Evolutionary conservation across 202 grass and related monocot genomes (phyloP), one percentile per base, ranked within the genome.

Genomic region (Miscanthus sacchariflorus): DNA sequence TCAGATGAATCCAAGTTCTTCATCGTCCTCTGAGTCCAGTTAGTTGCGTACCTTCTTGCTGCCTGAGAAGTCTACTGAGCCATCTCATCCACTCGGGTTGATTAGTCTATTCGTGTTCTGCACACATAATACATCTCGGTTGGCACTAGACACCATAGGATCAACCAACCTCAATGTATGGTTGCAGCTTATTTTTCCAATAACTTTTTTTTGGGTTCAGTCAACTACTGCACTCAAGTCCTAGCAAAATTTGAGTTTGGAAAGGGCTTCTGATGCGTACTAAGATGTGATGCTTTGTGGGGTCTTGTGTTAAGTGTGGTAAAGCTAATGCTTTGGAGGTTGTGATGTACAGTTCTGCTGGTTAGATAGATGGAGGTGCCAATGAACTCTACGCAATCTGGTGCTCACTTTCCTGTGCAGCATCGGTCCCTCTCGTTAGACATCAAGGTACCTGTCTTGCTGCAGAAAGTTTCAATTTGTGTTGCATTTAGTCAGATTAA

Each of bases 391-490:
- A 52, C 15, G 17, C 77, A 67, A 15, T 33, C 87, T 0, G 71
- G 74, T 21, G 49, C 50, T 64, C 71, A 27, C 24, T 96, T 93
- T 65, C 92, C 92, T 21, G 90, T 94, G 70, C 69, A 76, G 35
- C 90, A 94, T 70, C 92, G 76, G 38, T 90, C 92, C 49, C 24
- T 93, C 68, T 88, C 90, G 1, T 72, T 94, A 81, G 78, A 94
- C 25, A 91, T 97, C 89, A 97, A 94, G 90, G 95, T 96, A 12
- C 39, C 43, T 71, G 10, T 50, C 76, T 67, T 63, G 14, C 82
- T 88, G 9, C 35, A 42, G 30, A 66, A 49, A 5, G 14, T 72
- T 58, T 5, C 14, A 13, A 46, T 21, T 73, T 25, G 13, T 38
- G 12, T 33, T 43, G 5, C 9, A 61, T 59, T 25, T 27, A 58